Conservation (phyloP, 108 stramenopile species). For the Fragilariopsis cylindrus region DNA sequence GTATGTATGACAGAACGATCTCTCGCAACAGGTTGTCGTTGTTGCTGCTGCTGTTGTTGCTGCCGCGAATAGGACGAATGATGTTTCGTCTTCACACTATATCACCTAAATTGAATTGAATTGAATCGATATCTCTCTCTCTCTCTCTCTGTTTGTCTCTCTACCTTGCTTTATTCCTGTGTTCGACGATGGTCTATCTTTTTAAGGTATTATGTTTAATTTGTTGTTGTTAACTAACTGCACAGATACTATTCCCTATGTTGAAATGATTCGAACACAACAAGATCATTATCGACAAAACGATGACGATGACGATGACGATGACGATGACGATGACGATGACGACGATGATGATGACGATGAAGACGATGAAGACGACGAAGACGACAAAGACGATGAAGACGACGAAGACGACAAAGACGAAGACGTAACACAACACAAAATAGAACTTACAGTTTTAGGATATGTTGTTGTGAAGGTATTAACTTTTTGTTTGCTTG, state of each 20-base stretch:
- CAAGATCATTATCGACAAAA: slow-evolving; percentile 27
- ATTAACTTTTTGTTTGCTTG: too few species aligned
- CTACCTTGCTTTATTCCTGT: too few species aligned
- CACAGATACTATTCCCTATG: slow-evolving; percentile 48
- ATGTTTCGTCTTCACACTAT: slow-evolving; percentile 38
- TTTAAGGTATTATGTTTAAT: too few species aligned
- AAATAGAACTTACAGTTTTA: too few species aligned
- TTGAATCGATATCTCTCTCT: slow-evolving; percentile 54
- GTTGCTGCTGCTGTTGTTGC: too few species aligned
- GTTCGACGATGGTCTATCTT: too few species aligned
- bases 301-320: not conserved
- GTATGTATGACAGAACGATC: too few species aligned
- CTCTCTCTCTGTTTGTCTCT: slow-evolving; percentile 17
- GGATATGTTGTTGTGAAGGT: too few species aligned
- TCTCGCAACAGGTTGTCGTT: too few species aligned
- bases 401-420: slow-evolving; percentile 9
- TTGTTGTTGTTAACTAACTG: too few species aligned
- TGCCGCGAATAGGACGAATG: too few species aligned
- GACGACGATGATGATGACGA: not conserved
- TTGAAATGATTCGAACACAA: slow-evolving; percentile 23
- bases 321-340: slow-evolving; percentile 7
- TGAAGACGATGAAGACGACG: not conserved
- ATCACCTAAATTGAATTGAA: slow-evolving; percentile 53
- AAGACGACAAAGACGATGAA: not conserved
- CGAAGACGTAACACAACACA: not conserved